Percentiles rank a stretch among this genome's conserved stretches.
Conservation (phyloP, 768 basidiomycete species). For the Termitomyces eurrhizus region DNA sequence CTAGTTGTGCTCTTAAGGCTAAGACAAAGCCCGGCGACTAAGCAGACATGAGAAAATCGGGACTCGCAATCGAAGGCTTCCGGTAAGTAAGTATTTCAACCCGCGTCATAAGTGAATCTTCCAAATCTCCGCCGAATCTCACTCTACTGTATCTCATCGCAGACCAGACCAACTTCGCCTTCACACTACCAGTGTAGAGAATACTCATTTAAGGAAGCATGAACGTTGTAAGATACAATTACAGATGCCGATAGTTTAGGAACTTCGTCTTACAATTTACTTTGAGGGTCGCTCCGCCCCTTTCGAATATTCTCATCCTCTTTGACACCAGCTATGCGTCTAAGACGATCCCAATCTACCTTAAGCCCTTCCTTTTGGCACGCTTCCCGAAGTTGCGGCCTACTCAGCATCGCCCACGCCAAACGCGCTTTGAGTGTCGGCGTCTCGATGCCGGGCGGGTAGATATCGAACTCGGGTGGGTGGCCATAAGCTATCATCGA, state of each 20-base stretch:
- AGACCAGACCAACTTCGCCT: neutral
- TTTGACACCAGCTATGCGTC: slow-evolving; percentile 21
- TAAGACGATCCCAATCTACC: slow-evolving; percentile 29
- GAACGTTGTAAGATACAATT: neutral
- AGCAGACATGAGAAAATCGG: neutral
- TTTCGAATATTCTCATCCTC: slow-evolving; percentile 11
- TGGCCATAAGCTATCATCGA: slow-evolving; percentile 43
- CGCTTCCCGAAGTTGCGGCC: slow-evolving; percentile 33
- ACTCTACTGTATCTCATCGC: neutral
- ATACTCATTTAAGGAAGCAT: neutral
- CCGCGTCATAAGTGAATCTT: neutral
- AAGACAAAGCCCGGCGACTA: neutral
- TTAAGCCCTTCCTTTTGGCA: slow-evolving; percentile 33
- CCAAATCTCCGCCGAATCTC: neutral
- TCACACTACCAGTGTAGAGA: neutral
- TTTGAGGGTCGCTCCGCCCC: slow-evolving; percentile 7
- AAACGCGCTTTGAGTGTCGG: slow-evolving; percentile 35
- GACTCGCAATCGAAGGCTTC: neutral
- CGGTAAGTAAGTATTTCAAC: neutral
- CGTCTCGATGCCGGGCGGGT: slow-evolving; percentile 23
- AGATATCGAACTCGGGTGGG: slow-evolving; percentile 40
- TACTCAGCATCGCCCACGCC: slow-evolving; percentile 38
- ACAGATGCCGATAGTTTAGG: neutral
- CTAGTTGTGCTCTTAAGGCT: neutral
- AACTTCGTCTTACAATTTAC: slow-evolving; percentile 13